Evolutionary conservation across 345 rosid genomes (phyloP), one percentile per base, ranked within the genome.

Genomic region (Citropsis articulata): DNA sequence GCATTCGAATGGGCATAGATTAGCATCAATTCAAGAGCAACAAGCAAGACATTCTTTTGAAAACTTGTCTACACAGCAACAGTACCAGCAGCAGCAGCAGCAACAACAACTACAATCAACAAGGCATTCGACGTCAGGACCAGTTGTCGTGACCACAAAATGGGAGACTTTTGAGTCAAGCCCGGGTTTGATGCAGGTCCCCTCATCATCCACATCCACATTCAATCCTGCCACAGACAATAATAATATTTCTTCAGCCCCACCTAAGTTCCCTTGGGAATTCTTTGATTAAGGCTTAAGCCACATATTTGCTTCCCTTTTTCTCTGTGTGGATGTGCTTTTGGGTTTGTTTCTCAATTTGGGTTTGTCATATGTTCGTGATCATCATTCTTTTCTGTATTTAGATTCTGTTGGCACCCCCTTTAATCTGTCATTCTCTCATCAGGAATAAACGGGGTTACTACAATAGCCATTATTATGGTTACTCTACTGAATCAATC

Each of bases 141-240:
- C 87, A 18, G 89, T 86, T 63, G 87, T 91, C 1, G 91, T 95
- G 13, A 92, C 97, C 31, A 91, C 98, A 3, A 87, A 91, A 65
- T 97, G 99, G 99, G 98, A 97, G 88, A 93, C 93, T 33, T 97
- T 94, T n/a, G 98, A 93, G 79, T 81, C 93, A 0, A 74, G 75
- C 38, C 90, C 90, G 0, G 45, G 84, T 16, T 66, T 75, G 31
- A 36, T 82, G 30, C 90, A 89, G 6, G 86, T 78, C 65, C 69
- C 80, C 30, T 75, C 89, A 71, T 75, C 84, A 28, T 61, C 89
- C 70, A 78, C 84, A 31, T 59, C 89, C 75, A 40, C 48, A 45
- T 45, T 45, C 18, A 45, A 45, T 45, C 50, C 50, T 45, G 50
- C 50, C 16, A 45, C 50, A 16, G 13, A 45, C 50, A 53, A 65